Base-by-base conservation (phyloP, 805 yeast species). In the Starmerella roubikii region DNA sequence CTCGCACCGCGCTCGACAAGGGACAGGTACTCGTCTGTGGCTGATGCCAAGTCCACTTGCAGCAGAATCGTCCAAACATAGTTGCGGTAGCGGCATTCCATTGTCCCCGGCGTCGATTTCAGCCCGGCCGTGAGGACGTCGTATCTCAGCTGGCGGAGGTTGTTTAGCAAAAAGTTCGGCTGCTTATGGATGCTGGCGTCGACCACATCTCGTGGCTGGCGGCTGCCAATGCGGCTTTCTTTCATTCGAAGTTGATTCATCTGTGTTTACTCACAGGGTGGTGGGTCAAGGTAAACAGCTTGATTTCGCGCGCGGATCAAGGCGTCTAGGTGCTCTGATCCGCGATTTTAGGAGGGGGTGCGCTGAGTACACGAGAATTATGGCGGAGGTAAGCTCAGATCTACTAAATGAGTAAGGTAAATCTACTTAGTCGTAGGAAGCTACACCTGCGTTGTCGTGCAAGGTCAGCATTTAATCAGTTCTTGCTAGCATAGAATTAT, bases 21-120 rank as follows among this genome's bases (percentile, higher is more conserved):
- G 8, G 66, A 58, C 20, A 72, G 39, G 53, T 85, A 85, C 34
- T 61, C 58, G 17, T 67, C 66, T 2, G 83, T 66, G 3, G 71
- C 54, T 24, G 68, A 64, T 32, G 78, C 75, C 0, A 74, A 76
- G 21, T 47, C 50, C 3, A 40, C 33, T 32, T 82, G 64, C 11
- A 79, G 63, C 15, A 85, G 60, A 13, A 85, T 75, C 1, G 85
- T 70, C 95, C 95, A 85, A 1, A 82, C 79, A 47, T 78, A 78
- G 12, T 73, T 61, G 45, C 94, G 57, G 52, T 79, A 80, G 2
- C 80, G 75, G 50, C 82, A 75, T 37, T 64, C 66, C 13, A 67
- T 51, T 1, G 45, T 37, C 2, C 20, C 20, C 11, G 43, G 35
- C 18, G 42, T 42, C 3, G 37, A 16, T 19, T 32, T 15, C 29